Conservation (phyloP, 176 grass and related monocot species). For the Sorghum bicolor region Sorghum_bicolor_NCBIv3 NC_012878.2:56186501-56187000, state of each 20-base stretch:
- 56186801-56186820: neutral
- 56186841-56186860: neutral
- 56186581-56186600: neutral
- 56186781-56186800: neutral
- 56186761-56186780: neutral
- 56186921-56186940: conserved; percentile 12
- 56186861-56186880: conserved; percentile 22
- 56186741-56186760: neutral
- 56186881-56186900: neutral
- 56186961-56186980: neutral
- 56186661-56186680: neutral
- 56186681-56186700: neutral
- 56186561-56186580: neutral
- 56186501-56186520: neutral
- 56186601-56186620: neutral
- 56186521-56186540: neutral
- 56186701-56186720: neutral
- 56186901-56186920: neutral
- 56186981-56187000: neutral
- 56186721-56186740: conserved; percentile 14
- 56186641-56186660: neutral
- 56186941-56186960: neutral
- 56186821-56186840: conserved; percentile 4
- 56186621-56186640: neutral
- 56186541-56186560: neutral